These are phyloP conservation scores for Aspergillus vadensis DNA, from an alignment of 2,329 filamentous ascomycete genomes.

Conservation along the genomic window DNA sequence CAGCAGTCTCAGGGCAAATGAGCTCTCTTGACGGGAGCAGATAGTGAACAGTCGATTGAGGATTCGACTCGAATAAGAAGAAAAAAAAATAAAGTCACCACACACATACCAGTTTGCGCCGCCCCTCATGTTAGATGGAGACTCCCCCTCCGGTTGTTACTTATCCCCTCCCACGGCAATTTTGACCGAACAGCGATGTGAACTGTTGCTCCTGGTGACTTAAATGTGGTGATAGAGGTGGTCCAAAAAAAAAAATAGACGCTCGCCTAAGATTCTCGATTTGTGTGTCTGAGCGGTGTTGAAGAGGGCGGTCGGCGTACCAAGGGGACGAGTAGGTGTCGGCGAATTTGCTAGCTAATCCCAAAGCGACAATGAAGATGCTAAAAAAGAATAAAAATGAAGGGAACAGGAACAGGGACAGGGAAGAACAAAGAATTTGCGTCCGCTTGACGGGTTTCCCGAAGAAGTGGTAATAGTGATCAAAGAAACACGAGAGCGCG, in stretches of 20 bases:
- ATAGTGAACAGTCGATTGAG: background rate
- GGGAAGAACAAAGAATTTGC: conserved; percentile 2
- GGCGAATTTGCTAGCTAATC: conserved; percentile 1
- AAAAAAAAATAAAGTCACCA: conserved; percentile 7
- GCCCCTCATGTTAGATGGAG: conserved; percentile 25
- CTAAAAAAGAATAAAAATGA: conserved; percentile 1
- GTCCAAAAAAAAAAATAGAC: background rate
- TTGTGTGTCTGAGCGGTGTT: conserved; percentile 7
- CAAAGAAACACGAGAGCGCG: conserved; percentile 14
- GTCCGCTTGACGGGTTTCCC: conserved; percentile 4
- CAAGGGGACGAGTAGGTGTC: conserved; percentile 8
- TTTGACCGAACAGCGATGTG: background rate
- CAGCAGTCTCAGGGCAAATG: conserved; percentile 1
- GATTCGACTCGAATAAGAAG: background rate
- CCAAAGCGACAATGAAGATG: conserved; percentile 1
- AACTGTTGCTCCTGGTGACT: background rate
- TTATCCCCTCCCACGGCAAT: conserved; percentile 8
- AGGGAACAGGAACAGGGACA: conserved; percentile 8
- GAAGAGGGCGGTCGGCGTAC: conserved; percentile 19
- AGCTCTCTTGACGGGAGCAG: background rate
- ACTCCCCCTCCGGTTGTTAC: conserved; percentile 10
- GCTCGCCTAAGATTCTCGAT: conserved; percentile 6
- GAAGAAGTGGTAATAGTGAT: conserved; percentile 11
- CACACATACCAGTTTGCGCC: conserved; percentile 24
- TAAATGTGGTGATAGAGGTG: conserved; percentile 1